Percentiles rank a stretch among this genome's conserved stretches.
phyloP scores from a whole-genome alignment of 768 basidiomycete species.

The Cystofilobasidium ferigula region DNA sequence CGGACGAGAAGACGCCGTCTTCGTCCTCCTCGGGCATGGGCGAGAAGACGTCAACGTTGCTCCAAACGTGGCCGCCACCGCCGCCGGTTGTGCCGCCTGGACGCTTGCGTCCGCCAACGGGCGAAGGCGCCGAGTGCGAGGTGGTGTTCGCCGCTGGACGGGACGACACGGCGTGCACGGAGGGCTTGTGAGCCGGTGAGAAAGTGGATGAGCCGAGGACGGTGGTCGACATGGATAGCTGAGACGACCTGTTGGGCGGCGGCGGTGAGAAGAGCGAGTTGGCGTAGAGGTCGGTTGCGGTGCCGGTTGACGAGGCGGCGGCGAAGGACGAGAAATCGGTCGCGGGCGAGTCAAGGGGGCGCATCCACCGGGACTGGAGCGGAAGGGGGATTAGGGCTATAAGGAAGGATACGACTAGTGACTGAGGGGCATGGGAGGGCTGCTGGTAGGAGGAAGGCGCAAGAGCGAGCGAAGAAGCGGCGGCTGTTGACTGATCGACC shows the following conservation, averaged over 20 bases:
- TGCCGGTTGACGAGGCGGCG: not conserved
- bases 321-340: not conserved
- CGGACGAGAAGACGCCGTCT: conserved; percentile 13
- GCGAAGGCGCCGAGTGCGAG: no score
- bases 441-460: no score
- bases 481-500: no score
- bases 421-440: not conserved
- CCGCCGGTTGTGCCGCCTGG: no score
- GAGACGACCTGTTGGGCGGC: not conserved
- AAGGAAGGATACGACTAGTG: not conserved
- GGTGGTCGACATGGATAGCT: not conserved
- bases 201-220: not conserved
- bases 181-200: no score
- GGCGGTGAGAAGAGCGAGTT: conserved; percentile 8
- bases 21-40: conserved; percentile 25
- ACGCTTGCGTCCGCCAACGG: no score
- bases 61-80: not conserved
- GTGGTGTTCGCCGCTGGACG: no score
- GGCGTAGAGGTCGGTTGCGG: conserved; percentile 1
- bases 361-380: not conserved
- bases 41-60: conserved; percentile 6
- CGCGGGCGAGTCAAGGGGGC: not conserved
- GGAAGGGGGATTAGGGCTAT: not conserved
- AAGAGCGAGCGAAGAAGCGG: no score
- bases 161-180: no score